A percentile compares a stretch with the other conserved stretches of the same genome.
phyloP scores from a whole-genome alignment of 2,329 filamentous ascomycete genomes.

The Claviceps humidiphila region DNA sequence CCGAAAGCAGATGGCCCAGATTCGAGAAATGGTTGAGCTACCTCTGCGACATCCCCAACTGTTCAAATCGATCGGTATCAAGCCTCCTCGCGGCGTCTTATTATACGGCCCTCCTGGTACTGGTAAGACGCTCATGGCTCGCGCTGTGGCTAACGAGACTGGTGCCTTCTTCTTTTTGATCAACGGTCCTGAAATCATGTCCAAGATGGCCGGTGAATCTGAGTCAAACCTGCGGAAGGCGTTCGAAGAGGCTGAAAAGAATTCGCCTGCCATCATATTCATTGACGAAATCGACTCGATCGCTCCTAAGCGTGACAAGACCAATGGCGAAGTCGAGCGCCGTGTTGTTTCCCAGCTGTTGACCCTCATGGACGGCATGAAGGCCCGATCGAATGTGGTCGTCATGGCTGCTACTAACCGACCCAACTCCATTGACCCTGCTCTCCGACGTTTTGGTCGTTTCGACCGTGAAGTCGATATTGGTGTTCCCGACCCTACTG shows the following conservation, averaged over 20 bases:
- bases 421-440: conserved; percentile 96
- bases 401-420: conserved; percentile 99
- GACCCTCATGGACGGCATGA: conserved; percentile 99
- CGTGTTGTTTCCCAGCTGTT: conserved; percentile 92
- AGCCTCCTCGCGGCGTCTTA: conserved; percentile 94
- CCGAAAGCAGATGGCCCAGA: conserved; percentile 99
- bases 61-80: conserved; percentile 99
- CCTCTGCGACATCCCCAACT: conserved; percentile 93
- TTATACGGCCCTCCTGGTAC: conserved; percentile 96
- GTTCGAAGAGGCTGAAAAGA: conserved; percentile 99
- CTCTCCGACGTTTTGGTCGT: conserved; percentile 91
- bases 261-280: conserved; percentile 98
- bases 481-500: conserved; percentile 92
- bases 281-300: conserved; percentile 99
- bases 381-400: conserved; percentile 94
- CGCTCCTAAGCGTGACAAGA: conserved; percentile 98
- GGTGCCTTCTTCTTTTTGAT: conserved; percentile 99
- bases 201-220: conserved; percentile 99
- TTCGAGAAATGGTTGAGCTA: conserved; percentile 95
- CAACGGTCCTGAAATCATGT: conserved; percentile 99
- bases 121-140: conserved; percentile 98
- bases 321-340: conserved; percentile 95
- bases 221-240: conserved; percentile 97
- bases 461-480: conserved; percentile 99
- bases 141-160: conserved; percentile 96